Conservation (phyloP, 148 eudicot species). For the Cornus controversa region DNA sequence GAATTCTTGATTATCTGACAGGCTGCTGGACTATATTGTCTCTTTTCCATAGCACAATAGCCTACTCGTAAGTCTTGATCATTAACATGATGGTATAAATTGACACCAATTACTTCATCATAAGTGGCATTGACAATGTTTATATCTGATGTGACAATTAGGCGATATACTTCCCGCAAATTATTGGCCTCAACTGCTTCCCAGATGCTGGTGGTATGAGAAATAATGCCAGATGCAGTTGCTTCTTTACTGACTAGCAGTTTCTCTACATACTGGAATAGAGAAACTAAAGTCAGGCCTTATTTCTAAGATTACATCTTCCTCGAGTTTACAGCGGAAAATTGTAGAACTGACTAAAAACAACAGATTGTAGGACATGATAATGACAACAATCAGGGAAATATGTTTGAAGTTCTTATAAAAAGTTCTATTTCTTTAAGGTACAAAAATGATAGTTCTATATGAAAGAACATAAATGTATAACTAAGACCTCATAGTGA, state of each 20-base stretch:
- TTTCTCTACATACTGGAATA: conserved; percentile 69
- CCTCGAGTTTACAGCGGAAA: not conserved
- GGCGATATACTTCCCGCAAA: conserved; percentile 69
- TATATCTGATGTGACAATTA: conserved; percentile 55
- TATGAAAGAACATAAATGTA: not conserved
- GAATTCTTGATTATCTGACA: conserved; percentile 49
- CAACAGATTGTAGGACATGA: not conserved
- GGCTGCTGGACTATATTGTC: conserved; percentile 40
- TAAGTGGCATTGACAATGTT: conserved; percentile 64
- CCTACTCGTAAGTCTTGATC: conserved; percentile 30
- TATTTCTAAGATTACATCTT: not conserved
- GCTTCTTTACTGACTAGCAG: conserved; percentile 48
- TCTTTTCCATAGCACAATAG: conserved; percentile 30
- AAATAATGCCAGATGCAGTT: conserved; percentile 24
- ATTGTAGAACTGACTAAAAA: not conserved
- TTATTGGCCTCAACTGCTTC: conserved; percentile 75
- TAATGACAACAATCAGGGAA: not conserved
- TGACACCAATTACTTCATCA: conserved; percentile 42
- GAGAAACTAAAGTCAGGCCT: conserved; percentile 6
- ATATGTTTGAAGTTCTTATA: not conserved
- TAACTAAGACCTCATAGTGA: not conserved
- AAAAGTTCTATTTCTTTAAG: not conserved
- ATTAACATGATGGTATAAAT: conserved; percentile 24
- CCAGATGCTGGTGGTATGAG: conserved; percentile 64
- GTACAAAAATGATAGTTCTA: not conserved